phyloP scores from a whole-genome alignment of 306 rosid genomes.

The Myrica gale region DNA sequence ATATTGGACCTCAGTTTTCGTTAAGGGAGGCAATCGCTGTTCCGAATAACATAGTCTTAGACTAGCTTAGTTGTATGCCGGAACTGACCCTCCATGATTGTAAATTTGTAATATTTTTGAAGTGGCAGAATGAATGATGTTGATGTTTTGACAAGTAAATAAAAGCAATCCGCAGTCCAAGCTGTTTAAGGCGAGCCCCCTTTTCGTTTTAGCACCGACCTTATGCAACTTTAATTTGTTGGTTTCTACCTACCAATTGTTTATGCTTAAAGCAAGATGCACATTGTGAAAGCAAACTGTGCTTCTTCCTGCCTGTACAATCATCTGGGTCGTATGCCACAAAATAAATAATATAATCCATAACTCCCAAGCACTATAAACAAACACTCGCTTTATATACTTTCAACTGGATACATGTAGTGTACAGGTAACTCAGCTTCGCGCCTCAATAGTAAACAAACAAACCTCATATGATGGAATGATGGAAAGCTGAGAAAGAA shows the following conservation, averaged over 20 bases:
- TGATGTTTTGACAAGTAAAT: too few species aligned
- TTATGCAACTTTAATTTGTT: constrained; percentile 25
- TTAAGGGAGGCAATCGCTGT: too few species aligned
- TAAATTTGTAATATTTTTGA: too few species aligned
- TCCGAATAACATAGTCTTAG: too few species aligned
- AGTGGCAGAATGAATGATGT: too few species aligned
- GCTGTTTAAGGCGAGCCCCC: constrained; percentile 6
- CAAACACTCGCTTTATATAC: constrained; percentile 72
- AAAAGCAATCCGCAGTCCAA: neutral
- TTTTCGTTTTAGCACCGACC: constrained; percentile 23
- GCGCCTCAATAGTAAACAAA: constrained; percentile 55
- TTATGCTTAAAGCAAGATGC: constrained; percentile 47
- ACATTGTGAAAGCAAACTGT: constrained; percentile 26
- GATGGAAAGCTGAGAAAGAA: constrained; percentile 39
- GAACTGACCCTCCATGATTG: too few species aligned
- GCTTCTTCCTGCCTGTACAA: constrained; percentile 12
- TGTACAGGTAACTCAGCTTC: constrained; percentile 64
- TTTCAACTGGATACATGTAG: constrained; percentile 68
- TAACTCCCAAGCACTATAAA: constrained; percentile 33
- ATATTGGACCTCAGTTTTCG: too few species aligned
- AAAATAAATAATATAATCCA: neutral
- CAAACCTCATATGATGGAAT: constrained; percentile 62
- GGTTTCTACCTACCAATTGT: constrained; percentile 35
- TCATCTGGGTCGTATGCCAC: constrained; percentile 8
- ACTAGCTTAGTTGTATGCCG: too few species aligned